Evolutionary conservation across 768 basidiomycete species (phyloP).

Genomic region (Phaffia australis): DNA sequence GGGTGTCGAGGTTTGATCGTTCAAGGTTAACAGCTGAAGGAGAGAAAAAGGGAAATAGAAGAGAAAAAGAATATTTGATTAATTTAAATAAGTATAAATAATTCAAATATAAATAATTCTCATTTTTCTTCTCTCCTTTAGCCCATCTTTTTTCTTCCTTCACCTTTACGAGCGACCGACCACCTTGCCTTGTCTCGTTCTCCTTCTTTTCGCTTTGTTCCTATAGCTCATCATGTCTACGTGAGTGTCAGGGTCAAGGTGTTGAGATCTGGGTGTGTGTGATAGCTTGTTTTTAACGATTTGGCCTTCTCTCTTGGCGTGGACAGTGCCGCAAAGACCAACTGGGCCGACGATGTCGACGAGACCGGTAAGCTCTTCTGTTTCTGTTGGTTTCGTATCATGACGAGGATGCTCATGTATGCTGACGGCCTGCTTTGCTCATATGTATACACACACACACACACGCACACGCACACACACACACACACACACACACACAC

Average conservation of each 20-base stretch:
- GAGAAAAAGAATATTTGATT: no score
- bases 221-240: constrained; percentile 7
- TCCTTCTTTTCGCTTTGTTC: background rate
- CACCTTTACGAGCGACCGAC: background rate
- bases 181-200: background rate
- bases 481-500: no score
- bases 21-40: background rate
- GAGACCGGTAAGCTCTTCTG: constrained; percentile 49
- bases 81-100: no score
- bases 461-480: no score
- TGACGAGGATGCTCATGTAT: background rate
- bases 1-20: background rate
- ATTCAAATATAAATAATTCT: no score
- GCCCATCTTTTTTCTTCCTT: background rate
- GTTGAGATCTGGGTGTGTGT: background rate
- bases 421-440: background rate
- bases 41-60: background rate
- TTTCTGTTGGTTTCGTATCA: background rate
- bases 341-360: constrained; percentile 78
- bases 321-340: constrained; percentile 17
- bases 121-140: no score
- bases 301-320: background rate
- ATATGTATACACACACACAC: no score
- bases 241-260: background rate
- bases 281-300: background rate